Evolutionary conservation across 2,329 filamentous ascomycete species (phyloP).

Genomic region (Monilinia fructicola): DNA sequence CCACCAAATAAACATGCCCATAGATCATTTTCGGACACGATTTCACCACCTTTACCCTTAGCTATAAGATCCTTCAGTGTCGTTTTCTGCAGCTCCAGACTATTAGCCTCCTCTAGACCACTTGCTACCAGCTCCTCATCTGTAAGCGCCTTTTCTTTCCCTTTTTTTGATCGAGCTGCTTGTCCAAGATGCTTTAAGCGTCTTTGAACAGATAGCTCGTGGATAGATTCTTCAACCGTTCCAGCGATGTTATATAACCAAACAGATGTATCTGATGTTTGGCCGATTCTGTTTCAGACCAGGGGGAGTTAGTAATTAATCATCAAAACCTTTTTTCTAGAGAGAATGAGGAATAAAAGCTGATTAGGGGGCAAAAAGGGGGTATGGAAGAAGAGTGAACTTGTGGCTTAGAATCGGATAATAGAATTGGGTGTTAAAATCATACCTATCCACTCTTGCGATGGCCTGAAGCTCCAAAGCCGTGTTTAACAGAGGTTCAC

Average conservation of each 20-base stretch:
- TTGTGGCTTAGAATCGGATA: no score
- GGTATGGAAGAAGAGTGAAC: no score
- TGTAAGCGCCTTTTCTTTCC: slow-evolving; percentile 45
- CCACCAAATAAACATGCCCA: slow-evolving; percentile 85
- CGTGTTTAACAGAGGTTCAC: slow-evolving; percentile 90
- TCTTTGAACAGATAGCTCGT: slow-evolving; percentile 77
- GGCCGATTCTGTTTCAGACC: slow-evolving; percentile 58
- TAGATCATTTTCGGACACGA: slow-evolving; percentile 74
- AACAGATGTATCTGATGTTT: slow-evolving; percentile 73
- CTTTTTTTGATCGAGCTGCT: slow-evolving; percentile 41
- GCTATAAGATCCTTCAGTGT: slow-evolving; percentile 68
- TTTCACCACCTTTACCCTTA: slow-evolving; percentile 72
- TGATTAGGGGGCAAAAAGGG: no score
- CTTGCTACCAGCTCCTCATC: slow-evolving; percentile 54
- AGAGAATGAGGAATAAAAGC: neutral
- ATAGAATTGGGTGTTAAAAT: no score
- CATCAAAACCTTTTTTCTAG: neutral
- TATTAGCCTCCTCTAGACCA: slow-evolving; percentile 78
- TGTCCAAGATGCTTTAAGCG: slow-evolving; percentile 73
- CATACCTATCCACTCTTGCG: slow-evolving; percentile 80
- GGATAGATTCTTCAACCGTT: slow-evolving; percentile 89
- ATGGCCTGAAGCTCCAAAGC: slow-evolving; percentile 94
- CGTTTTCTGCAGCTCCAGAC: slow-evolving; percentile 75
- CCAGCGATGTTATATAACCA: slow-evolving; percentile 93
- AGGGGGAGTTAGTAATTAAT: neutral